These are phyloP conservation scores for Lanmaoa rubissima DNA, from an alignment of 768 basidiomycete genomes.

Conservation along the genomic window DNA sequence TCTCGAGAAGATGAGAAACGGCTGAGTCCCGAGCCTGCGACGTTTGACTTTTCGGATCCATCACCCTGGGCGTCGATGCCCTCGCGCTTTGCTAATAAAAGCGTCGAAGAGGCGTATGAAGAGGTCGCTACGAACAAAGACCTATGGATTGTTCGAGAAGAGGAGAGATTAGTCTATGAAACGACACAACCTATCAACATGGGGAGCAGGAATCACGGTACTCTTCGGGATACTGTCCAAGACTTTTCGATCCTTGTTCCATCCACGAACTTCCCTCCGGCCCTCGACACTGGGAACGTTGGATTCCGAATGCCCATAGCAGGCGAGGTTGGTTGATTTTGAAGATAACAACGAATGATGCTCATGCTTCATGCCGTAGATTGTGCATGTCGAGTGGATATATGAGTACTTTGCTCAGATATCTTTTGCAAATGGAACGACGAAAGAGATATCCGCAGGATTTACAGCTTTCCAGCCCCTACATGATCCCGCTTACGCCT, in stretches of 20 bases:
- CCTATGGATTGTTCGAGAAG: neutral
- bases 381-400: constrained; percentile 2
- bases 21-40: neutral
- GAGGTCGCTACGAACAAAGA: neutral
- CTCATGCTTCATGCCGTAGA: neutral
- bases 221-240: neutral
- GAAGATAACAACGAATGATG: neutral
- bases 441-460: constrained; percentile 15
- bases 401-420: constrained; percentile 21
- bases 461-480: constrained; percentile 17
- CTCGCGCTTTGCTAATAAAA: neutral
- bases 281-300: neutral
- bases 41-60: no score
- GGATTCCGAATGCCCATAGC: accelerated
- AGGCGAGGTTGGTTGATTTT: neutral
- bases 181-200: neutral
- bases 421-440: constrained; percentile 15
- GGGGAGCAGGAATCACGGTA: neutral
- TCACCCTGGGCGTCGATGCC: neutral
- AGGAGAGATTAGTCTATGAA: neutral
- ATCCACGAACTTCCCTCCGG: neutral
- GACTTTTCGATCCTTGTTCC: neutral
- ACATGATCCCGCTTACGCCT: neutral
- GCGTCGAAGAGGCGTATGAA: neutral
- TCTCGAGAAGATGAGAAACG: neutral